phyloP scores from a whole-genome alignment of 2,329 filamentous ascomycete genomes.

The Westerdykella aurantiaca region DNA sequence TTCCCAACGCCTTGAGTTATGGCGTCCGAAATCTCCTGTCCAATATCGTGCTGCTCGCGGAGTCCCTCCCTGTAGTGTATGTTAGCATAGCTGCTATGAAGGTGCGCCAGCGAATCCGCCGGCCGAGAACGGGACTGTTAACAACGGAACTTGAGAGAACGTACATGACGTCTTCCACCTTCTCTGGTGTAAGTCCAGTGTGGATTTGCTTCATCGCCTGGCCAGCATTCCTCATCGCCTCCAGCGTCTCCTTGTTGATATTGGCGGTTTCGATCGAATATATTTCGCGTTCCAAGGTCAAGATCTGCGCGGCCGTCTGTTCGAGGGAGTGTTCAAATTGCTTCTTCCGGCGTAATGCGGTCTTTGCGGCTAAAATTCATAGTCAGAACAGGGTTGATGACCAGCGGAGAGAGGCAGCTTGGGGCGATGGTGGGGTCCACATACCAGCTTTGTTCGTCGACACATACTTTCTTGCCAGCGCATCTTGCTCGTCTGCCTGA shows the following conservation, averaged over 20 bases:
- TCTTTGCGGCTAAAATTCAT: conserved; percentile 66
- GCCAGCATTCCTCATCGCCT: conserved; percentile 87
- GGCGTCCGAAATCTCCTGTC: conserved; percentile 83
- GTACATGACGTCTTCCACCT: conserved; percentile 92
- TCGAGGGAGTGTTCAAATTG: conserved; percentile 84
- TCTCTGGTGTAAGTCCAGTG: conserved; percentile 81
- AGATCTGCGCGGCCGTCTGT: conserved; percentile 83
- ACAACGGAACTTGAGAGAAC: conserved; percentile 34
- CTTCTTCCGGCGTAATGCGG: conserved; percentile 90
- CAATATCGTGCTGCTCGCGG: conserved; percentile 85
- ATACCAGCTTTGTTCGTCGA: conserved; percentile 84
- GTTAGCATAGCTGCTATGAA: conserved; percentile 1
- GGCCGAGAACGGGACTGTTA: not conserved
- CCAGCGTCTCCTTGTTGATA: conserved; percentile 94
- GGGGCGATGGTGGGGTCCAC: conserved; percentile 24
- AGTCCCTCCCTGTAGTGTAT: conserved; percentile 67
- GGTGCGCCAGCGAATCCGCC: not conserved
- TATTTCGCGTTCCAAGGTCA: conserved; percentile 89
- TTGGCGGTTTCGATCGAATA: conserved; percentile 96
- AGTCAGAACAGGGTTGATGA: too few species aligned
- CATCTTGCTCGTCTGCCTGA: conserved; percentile 90
- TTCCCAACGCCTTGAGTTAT: conserved; percentile 66
- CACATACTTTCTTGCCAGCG: conserved; percentile 81
- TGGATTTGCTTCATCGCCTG: conserved; percentile 92
- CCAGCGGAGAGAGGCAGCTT: conserved; percentile 1